These are phyloP conservation scores for Elsinoe perseae DNA, from an alignment of 2,329 filamentous ascomycete species.

Conservation along the genomic window DNA sequence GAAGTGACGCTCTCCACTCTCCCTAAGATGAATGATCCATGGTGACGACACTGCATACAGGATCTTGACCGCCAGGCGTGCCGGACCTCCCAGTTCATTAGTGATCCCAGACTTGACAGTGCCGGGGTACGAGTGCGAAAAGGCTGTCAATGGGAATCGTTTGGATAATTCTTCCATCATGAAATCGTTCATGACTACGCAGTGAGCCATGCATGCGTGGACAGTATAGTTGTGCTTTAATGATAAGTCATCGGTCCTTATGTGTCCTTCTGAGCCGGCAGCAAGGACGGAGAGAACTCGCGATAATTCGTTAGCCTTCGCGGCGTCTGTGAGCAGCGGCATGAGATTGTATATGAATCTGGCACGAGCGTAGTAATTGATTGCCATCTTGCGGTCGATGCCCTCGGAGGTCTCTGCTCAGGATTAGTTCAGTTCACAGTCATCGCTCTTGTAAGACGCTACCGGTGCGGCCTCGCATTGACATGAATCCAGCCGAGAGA, in stretches of 20 bases:
- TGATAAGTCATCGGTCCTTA: constrained; percentile 43
- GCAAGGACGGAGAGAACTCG: constrained; percentile 51
- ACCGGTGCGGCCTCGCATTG: constrained; percentile 22
- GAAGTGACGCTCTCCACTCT: constrained; percentile 41
- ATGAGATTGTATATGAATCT: constrained; percentile 52
- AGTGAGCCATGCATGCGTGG: constrained; percentile 33
- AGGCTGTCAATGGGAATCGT: constrained; percentile 40
- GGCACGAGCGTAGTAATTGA: constrained; percentile 52
- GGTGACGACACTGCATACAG: constrained; percentile 32
- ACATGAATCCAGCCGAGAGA: constrained; percentile 45
- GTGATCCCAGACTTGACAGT: constrained; percentile 41
- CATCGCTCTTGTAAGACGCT: background rate
- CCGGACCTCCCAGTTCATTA: constrained; percentile 31
- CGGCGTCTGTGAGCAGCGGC: constrained; percentile 44
- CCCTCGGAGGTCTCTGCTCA: constrained; percentile 49
- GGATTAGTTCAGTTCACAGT: background rate
- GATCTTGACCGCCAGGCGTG: constrained; percentile 29
- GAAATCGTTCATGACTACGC: constrained; percentile 44
- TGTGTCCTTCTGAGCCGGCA: constrained; percentile 44
- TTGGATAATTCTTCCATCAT: constrained; percentile 45
- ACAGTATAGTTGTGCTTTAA: constrained; percentile 33
- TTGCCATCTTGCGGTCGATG: constrained; percentile 44
- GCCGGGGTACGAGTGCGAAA: constrained; percentile 44
- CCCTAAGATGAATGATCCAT: constrained; percentile 33
- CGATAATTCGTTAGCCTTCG: constrained; percentile 34